Evolutionary conservation across 768 basidiomycete genomes (phyloP).

Genomic region (Phanerochaete sordida): DNA sequence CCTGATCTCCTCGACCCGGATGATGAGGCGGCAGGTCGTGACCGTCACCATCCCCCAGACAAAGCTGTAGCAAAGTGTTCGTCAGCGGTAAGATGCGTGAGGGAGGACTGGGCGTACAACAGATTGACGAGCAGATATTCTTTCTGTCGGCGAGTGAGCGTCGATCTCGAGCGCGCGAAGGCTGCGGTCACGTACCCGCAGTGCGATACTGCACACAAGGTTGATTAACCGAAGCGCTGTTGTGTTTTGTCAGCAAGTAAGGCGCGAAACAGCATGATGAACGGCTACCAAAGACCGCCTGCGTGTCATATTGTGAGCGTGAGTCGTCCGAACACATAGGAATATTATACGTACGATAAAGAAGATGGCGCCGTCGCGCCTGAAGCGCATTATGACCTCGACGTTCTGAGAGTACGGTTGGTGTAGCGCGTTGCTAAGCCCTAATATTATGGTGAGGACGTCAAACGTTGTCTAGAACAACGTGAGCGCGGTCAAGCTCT

Average conservation of each 20-base stretch:
- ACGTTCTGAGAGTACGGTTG: constrained; percentile 3
- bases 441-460: not conserved
- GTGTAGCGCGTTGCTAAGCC: constrained; percentile 2
- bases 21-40: constrained; percentile 2
- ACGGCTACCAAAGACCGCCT: not conserved
- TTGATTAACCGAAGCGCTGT: constrained; percentile 5
- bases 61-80: not conserved
- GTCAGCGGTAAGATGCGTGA: not conserved
- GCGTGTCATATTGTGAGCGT: not conserved
- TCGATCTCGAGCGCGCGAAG: not conserved
- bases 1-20: constrained; percentile 1
- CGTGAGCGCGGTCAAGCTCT: not conserved
- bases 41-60: constrained; percentile 4
- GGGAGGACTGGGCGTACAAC: not conserved
- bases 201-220: not conserved
- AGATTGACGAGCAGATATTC: not conserved
- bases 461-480: constrained; percentile 4
- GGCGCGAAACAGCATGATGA: not conserved
- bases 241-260: not conserved
- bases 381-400: not conserved
- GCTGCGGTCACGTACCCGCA: not conserved
- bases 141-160: not conserved
- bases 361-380: constrained; percentile 10
- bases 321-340: not conserved
- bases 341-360: not conserved